A percentile compares a stretch with the other conserved stretches of the same genome.
Conservation (phyloP, 2,329 filamentous ascomycete genomes). For the Botrytis fabae region DNA sequence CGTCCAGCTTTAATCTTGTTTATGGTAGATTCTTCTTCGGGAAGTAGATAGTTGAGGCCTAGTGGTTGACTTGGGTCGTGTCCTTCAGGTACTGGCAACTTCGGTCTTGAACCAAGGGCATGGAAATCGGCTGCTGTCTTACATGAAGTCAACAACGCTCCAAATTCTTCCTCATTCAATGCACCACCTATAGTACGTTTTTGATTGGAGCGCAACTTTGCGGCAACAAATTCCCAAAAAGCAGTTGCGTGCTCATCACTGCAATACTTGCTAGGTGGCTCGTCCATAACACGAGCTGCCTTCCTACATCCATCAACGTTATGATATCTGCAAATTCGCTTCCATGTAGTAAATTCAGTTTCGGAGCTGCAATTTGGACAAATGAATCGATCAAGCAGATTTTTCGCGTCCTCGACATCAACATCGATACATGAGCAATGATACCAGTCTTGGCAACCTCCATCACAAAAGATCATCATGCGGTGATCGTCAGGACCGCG, state of each 20-base stretch:
- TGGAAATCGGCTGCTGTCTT: slow-evolving; percentile 32
- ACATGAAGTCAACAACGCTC: slow-evolving; percentile 29
- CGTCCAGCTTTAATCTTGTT: slow-evolving; percentile 31
- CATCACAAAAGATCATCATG: slow-evolving; percentile 42
- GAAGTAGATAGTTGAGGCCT: slow-evolving; percentile 36
- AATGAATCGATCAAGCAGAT: slow-evolving; percentile 40
- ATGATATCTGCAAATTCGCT: slow-evolving; percentile 38
- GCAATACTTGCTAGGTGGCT: slow-evolving; percentile 40
- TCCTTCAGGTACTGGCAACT: slow-evolving; percentile 32
- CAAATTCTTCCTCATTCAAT: slow-evolving; percentile 34
- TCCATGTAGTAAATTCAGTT: slow-evolving; percentile 37
- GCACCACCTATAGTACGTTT: slow-evolving; percentile 37
- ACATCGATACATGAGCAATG: slow-evolving; percentile 40
- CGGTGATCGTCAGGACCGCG: slow-evolving; percentile 40
- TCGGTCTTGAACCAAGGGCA: slow-evolving; percentile 37
- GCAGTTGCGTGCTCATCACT: slow-evolving; percentile 35
- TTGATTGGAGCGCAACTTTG: slow-evolving; percentile 29
- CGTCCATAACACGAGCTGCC: slow-evolving; percentile 36
- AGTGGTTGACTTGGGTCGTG: slow-evolving; percentile 35
- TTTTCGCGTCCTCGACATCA: slow-evolving; percentile 36
- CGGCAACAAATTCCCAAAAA: slow-evolving; percentile 32
- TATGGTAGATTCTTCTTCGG: slow-evolving; percentile 34
- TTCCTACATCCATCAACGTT: slow-evolving; percentile 36
- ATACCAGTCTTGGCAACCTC: slow-evolving; percentile 41
- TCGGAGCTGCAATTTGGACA: slow-evolving; percentile 37